Evolutionary conservation across 768 basidiomycete genomes (phyloP).

Genomic region (Calocybe cyanea): DNA sequence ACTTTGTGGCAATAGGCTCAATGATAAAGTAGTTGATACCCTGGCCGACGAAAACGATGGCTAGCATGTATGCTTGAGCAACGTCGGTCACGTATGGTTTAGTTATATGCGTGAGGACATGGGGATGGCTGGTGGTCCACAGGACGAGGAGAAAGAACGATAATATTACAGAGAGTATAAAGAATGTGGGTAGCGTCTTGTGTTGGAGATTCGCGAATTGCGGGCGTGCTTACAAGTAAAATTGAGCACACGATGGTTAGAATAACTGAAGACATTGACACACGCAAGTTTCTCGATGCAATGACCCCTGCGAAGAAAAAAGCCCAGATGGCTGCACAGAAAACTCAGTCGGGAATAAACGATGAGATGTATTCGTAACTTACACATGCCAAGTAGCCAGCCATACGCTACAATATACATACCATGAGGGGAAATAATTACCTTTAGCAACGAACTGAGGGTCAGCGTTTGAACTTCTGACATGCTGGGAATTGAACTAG

Average conservation of each 20-base stretch:
- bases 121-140: slow-evolving; percentile 58
- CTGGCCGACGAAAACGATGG: slow-evolving; percentile 43
- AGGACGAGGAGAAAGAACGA: slow-evolving; percentile 51
- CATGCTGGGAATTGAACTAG: slow-evolving; percentile 20
- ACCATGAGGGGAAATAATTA: slow-evolving; percentile 33
- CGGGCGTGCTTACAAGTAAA: slow-evolving; percentile 49
- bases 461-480: slow-evolving; percentile 34
- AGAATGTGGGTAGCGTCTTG: slow-evolving; percentile 73
- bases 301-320: slow-evolving; percentile 70
- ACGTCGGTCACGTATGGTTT: slow-evolving; percentile 55
- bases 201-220: slow-evolving; percentile 75
- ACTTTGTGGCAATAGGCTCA: slow-evolving; percentile 72
- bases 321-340: slow-evolving; percentile 50
- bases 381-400: slow-evolving; percentile 71
- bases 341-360: neutral
- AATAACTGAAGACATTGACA: slow-evolving; percentile 20
- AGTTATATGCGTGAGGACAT: slow-evolving; percentile 44
- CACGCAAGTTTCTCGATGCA: slow-evolving; percentile 56
- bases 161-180: slow-evolving; percentile 52
- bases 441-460: slow-evolving; percentile 24
- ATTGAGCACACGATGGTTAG: neutral
- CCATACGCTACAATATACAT: slow-evolving; percentile 54
- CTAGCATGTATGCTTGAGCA: slow-evolving; percentile 59
- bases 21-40: slow-evolving; percentile 63
- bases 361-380: slow-evolving; percentile 22